A percentile compares a stretch with the other conserved stretches of the same genome.
Conservation (phyloP, 805 yeast species). For the Candida xiaguanensis region DNA sequence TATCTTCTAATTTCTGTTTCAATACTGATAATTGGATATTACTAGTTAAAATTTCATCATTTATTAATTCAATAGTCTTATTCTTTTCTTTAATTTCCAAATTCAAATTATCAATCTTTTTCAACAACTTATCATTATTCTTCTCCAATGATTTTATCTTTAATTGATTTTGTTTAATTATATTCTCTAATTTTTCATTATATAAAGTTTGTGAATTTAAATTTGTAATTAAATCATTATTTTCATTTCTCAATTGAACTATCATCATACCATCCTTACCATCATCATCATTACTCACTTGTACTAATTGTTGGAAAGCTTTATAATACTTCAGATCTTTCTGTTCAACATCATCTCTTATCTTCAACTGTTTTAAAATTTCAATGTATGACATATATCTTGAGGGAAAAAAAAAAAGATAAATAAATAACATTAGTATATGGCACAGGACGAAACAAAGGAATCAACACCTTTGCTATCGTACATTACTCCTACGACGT, state of each 20-base stretch:
- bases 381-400: constrained; percentile 10
- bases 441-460: not conserved
- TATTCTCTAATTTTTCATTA: constrained; percentile 20
- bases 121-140: constrained; percentile 14
- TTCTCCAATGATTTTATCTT: constrained; percentile 15
- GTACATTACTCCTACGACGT: constrained; percentile 7
- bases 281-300: not conserved
- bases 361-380: constrained; percentile 20
- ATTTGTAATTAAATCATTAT: constrained; percentile 18
- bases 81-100: constrained; percentile 44
- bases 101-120: constrained; percentile 19
- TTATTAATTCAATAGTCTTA: constrained; percentile 53
- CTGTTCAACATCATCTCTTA: constrained; percentile 31
- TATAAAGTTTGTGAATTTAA: constrained; percentile 24
- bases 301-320: constrained; percentile 29
- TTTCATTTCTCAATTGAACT: constrained; percentile 16
- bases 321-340: constrained; percentile 26
- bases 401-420: constrained; percentile 1
- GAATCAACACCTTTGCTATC: not conserved
- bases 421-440: not conserved
- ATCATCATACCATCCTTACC: not conserved
- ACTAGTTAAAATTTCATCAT: constrained; percentile 62
- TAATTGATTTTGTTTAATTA: constrained; percentile 10
- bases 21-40: constrained; percentile 57
- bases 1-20: constrained; percentile 8